Evolutionary conservation across 805 yeast genomes (phyloP).

Genomic region (Starmerella floris): DNA sequence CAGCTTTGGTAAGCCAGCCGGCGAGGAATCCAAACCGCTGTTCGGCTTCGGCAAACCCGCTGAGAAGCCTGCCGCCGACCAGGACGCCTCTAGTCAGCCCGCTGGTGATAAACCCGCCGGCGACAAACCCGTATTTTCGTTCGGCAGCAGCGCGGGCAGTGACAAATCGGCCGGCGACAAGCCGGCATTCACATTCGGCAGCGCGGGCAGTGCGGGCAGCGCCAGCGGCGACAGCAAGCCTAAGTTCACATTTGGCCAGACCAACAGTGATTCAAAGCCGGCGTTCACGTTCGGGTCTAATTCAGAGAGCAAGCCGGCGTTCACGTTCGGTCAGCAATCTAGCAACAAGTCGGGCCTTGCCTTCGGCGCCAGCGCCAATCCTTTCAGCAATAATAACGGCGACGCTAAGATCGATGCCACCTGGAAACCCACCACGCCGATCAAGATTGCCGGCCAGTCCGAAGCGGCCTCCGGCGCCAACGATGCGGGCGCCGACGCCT

Average conservation of each 20-base stretch:
- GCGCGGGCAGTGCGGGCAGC: too few relatives aligned
- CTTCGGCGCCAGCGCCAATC: conserved; percentile 16
- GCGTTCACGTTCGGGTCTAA: conserved; percentile 24
- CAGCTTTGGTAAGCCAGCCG: conserved; percentile 12
- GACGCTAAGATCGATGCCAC: conserved; percentile 1
- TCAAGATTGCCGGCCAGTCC: conserved; percentile 7
- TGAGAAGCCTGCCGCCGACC: too few relatives aligned
- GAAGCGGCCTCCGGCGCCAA: conserved; percentile 20
- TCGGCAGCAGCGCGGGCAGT: too few relatives aligned
- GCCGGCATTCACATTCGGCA: conserved; percentile 11
- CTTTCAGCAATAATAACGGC: conserved; percentile 8
- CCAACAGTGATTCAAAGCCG: conserved; percentile 15
- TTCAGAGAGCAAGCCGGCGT: conserved; percentile 1
- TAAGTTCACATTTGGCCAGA: not conserved
- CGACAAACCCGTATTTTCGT: conserved; percentile 7
- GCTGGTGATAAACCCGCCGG: conserved; percentile 11
- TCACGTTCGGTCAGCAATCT: conserved; percentile 1
- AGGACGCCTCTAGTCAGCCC: too few relatives aligned
- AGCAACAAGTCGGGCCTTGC: conserved; percentile 4
- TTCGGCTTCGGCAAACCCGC: conserved; percentile 5
- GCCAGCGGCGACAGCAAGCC: too few relatives aligned
- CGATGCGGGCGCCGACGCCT: conserved; percentile 25
- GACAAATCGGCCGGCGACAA: conserved; percentile 9
- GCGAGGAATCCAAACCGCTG: conserved; percentile 14
- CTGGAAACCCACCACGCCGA: conserved; percentile 18